Conservation (phyloP, 805 yeast species). For the Starmerella sirachaensis region DNA sequence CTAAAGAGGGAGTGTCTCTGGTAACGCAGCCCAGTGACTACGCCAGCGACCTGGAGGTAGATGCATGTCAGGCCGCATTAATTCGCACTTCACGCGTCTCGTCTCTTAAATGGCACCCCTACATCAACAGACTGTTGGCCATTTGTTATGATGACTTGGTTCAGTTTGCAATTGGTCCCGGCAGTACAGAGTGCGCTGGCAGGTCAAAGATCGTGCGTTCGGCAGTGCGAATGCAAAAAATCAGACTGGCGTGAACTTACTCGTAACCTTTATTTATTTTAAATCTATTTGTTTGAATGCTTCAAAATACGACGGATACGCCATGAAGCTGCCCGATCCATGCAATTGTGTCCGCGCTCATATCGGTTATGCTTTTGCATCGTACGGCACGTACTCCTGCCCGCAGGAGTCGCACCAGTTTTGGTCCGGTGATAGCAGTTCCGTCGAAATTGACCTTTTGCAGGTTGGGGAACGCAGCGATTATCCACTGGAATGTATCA, state of each 20-base stretch:
- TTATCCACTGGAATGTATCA: conserved; percentile 14
- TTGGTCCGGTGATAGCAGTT: conserved; percentile 18
- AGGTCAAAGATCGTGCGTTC: too few species aligned
- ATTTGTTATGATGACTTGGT: too few species aligned
- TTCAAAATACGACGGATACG: conserved; percentile 3
- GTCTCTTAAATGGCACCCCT: conserved; percentile 11
- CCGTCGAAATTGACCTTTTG: conserved; percentile 19
- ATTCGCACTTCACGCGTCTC: conserved; percentile 2
- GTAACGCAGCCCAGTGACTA: conserved; percentile 9
- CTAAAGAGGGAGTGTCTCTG: conserved; percentile 17
- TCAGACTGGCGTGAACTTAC: too few species aligned
- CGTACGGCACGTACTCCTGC: conserved; percentile 12
- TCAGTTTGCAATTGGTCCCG: too few species aligned
- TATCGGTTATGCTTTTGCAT: conserved; percentile 16
- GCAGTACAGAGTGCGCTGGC: too few species aligned
- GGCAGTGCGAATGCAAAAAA: too few species aligned
- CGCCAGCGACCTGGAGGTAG: conserved; percentile 1
- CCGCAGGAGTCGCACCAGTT: conserved; percentile 11
- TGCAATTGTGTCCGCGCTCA: conserved; percentile 16
- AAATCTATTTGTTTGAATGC: background rate
- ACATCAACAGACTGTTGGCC: conserved; percentile 3
- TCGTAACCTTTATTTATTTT: background rate
- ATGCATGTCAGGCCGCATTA: conserved; percentile 5
- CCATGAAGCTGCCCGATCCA: conserved; percentile 7
- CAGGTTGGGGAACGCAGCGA: conserved; percentile 14